Evolutionary conservation across 768 basidiomycete genomes (phyloP).

Genomic region (Leccinum longicurvipes): DNA sequence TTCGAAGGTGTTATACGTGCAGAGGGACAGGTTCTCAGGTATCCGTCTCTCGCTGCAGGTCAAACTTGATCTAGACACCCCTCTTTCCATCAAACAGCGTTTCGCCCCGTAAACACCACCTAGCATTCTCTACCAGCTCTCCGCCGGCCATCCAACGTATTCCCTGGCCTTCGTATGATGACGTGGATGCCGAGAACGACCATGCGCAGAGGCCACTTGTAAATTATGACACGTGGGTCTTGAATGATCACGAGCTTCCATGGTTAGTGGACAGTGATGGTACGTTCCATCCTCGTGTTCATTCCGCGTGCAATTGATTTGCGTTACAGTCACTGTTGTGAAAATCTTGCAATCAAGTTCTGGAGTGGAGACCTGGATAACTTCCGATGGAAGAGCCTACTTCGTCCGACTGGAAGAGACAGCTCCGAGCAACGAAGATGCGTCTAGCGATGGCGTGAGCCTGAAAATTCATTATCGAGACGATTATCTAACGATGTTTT

Average conservation of each 20-base stretch:
- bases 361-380: conserved; percentile 78
- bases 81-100: conserved; percentile 43
- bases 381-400: conserved; percentile 81
- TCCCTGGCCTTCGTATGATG: conserved; percentile 68
- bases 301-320: not conserved
- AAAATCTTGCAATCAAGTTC: conserved; percentile 58
- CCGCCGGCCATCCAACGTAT: conserved; percentile 81
- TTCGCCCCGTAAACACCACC: conserved; percentile 65
- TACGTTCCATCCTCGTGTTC: conserved; percentile 30
- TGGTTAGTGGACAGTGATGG: conserved; percentile 79
- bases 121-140: conserved; percentile 69
- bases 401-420: conserved; percentile 58
- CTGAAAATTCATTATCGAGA: not conserved
- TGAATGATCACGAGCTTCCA: conserved; percentile 61
- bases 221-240: conserved; percentile 67
- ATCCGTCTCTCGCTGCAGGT: conserved; percentile 1
- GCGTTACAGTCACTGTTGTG: conserved; percentile 53
- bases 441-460: conserved; percentile 46
- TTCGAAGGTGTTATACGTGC: conserved; percentile 82
- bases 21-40: conserved; percentile 75
- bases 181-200: conserved; percentile 35
- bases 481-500: conserved; percentile 2
- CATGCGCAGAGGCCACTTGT: conserved; percentile 34
- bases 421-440: conserved; percentile 39
- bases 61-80: conserved; percentile 1